phyloP scores from a whole-genome alignment of 2,329 filamentous ascomycete genomes.

The Aspergillus sergii region DNA sequence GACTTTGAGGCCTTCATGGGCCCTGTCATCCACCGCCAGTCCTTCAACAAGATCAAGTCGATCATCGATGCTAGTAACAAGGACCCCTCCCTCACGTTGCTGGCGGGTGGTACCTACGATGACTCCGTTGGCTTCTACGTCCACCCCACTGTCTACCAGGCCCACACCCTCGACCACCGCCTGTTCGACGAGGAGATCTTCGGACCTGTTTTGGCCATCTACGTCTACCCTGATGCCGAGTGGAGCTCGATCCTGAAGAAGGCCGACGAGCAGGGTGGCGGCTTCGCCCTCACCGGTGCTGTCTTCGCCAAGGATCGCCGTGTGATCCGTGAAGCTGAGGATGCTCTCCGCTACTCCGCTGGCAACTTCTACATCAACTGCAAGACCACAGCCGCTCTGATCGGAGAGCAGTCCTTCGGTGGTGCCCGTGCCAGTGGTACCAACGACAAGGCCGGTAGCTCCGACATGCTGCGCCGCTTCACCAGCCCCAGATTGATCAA shows the following conservation, averaged over 20 bases:
- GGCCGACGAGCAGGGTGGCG: slow-evolving; percentile 36
- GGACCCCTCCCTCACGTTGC: slow-evolving; percentile 68
- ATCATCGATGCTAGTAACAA: slow-evolving; percentile 77
- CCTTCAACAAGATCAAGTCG: slow-evolving; percentile 75
- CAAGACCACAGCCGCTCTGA: slow-evolving; percentile 67
- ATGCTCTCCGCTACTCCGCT: slow-evolving; percentile 40
- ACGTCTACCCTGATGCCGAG: slow-evolving; percentile 75
- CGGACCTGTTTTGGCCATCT: slow-evolving; percentile 70
- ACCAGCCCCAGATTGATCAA: slow-evolving; percentile 67
- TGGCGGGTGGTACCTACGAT: slow-evolving; percentile 76
- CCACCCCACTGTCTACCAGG: slow-evolving; percentile 76
- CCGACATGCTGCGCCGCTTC: slow-evolving; percentile 63
- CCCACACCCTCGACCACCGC: slow-evolving; percentile 68
- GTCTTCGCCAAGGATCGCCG: slow-evolving; percentile 43
- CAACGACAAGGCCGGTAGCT: slow-evolving; percentile 71
- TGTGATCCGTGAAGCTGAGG: slow-evolving; percentile 39
- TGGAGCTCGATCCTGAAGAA: slow-evolving; percentile 59
- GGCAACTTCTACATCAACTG: slow-evolving; percentile 49
- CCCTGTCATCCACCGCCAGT: slow-evolving; percentile 77
- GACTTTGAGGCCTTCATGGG: slow-evolving; percentile 69
- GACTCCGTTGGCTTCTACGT: slow-evolving; percentile 76
- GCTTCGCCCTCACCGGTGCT: slow-evolving; percentile 42
- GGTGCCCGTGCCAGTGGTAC: slow-evolving; percentile 70
- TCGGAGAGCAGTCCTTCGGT: slow-evolving; percentile 73
- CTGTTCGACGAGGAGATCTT: slow-evolving; percentile 79